Base-by-base conservation (phyloP, 192 early-diverging fungal species). In the Backusella tarrabulga region DNA sequence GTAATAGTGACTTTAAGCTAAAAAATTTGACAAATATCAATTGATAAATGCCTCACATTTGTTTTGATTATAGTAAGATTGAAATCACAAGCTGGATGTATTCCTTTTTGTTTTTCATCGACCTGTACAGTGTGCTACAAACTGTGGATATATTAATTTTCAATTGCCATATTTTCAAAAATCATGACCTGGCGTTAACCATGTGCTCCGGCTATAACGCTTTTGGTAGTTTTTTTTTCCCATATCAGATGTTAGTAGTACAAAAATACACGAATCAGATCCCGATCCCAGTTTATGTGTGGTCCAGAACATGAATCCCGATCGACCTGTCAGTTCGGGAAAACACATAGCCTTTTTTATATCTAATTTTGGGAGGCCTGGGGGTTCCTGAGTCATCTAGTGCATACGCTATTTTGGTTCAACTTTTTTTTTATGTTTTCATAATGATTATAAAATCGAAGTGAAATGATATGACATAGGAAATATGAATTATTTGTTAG, bases 261-360 rank as follows among this genome's bases (percentile, higher is more conserved):
- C 56, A 29, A 0, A 63, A 63, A 63, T 63, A 63, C 56, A 63
- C 56, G 56, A 63, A 63, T 63, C 56, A 63, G 9, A 63, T 23
- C 21, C 23, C 21, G 26, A 63, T 63, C 26, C 56, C 26, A 26
- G 21, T 63, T 63, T 63, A 63, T 60, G 26, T 63, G 3, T 63
- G 56, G 56, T 63, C 56, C 56, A 63, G 56, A 63, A 63, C 56
- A 60, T 60, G 46, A 60, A 26, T 60, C 23, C 54, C 54, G 54
- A 26, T 60, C 23, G n/a, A 63, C 23, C 56, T 63, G 56, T 63
- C 56, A 63, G 23, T 63, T 63, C 56, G 56, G 56, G 56, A 63
- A 63, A 63, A 29, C 56, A 14, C 56, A 63, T 63, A 63, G 23
- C 56, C 56, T 23, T 63, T 40, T 50, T 50, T 50, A 50, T n/a